phyloP scores from a whole-genome alignment of 2,329 filamentous ascomycete genomes.

The Pseudopithomyces maydicus region DNA sequence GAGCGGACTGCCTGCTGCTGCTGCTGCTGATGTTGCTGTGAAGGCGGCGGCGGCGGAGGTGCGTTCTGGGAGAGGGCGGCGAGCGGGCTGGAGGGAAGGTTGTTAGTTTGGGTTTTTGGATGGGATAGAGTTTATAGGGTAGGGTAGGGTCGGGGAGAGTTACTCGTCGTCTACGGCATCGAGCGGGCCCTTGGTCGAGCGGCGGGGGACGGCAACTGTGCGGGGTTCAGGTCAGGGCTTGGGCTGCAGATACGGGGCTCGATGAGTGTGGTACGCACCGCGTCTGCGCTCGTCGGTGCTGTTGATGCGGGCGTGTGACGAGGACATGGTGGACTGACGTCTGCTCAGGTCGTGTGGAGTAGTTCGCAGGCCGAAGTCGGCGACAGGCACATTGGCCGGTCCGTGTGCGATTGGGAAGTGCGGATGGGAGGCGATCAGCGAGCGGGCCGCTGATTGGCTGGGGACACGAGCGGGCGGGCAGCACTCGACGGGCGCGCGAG shows the following conservation, averaged over 20 bases:
- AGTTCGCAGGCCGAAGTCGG: slow-evolving; percentile 3
- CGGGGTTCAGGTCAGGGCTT: not conserved
- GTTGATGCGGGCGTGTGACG: slow-evolving; percentile 35
- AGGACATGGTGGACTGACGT: slow-evolving; percentile 5
- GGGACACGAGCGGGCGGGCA: too few relatives aligned
- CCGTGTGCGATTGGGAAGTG: not conserved
- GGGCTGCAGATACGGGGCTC: not conserved
- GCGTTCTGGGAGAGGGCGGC: slow-evolving; percentile 25
- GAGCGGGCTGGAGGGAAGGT: slow-evolving; percentile 23
- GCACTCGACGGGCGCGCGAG: not conserved
- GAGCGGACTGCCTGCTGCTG: too few relatives aligned
- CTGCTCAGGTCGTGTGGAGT: not conserved
- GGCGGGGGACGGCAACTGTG: slow-evolving; percentile 64
- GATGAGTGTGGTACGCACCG: slow-evolving; percentile 17
- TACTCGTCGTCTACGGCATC: slow-evolving; percentile 71
- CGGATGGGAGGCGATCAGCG: not conserved
- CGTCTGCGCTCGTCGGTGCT: slow-evolving; percentile 39
- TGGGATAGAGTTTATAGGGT: too few relatives aligned
- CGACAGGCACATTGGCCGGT: not conserved
- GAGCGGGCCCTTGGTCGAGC: slow-evolving; percentile 78
- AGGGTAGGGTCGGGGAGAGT: too few relatives aligned
- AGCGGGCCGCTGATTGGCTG: not conserved
- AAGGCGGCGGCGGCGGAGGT: slow-evolving; percentile 23
- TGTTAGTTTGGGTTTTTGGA: too few relatives aligned
- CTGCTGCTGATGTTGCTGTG: too few relatives aligned